Conservation (phyloP, 2,329 filamentous ascomycete species). For the Neofusicoccum sp. region DNA sequence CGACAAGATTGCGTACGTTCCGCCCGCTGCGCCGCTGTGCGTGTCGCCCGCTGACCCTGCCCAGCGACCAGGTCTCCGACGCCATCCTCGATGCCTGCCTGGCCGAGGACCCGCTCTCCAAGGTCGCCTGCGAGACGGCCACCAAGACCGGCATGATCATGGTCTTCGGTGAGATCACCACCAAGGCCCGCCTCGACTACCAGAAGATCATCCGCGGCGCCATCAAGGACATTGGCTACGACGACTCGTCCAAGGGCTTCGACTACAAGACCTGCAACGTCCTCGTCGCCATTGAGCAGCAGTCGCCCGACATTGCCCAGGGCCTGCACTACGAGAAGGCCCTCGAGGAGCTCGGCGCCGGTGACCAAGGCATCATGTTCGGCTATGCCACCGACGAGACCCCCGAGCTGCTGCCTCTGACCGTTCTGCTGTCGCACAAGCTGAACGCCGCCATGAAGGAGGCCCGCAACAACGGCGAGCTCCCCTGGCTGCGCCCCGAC, state of each 20-base stretch:
- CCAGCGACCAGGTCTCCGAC: constrained; percentile 92
- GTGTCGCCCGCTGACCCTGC: background rate
- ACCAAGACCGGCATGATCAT: constrained; percentile 99
- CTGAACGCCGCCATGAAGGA: constrained; percentile 93
- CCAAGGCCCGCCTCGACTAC: constrained; percentile 94
- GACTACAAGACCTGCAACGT: constrained; percentile 99
- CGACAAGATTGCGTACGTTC: constrained; percentile 81
- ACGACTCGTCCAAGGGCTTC: constrained; percentile 95
- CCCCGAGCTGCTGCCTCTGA: constrained; percentile 93
- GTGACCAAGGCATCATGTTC: constrained; percentile 99
- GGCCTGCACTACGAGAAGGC: constrained; percentile 98
- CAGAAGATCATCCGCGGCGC: constrained; percentile 93
- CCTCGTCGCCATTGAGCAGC: constrained; percentile 97
- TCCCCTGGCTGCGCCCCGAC: constrained; percentile 95
- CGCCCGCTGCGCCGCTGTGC: background rate
- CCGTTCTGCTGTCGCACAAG: constrained; percentile 91
- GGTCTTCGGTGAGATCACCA: constrained; percentile 84
- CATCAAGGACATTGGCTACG: constrained; percentile 99
- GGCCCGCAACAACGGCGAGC: constrained; percentile 81
- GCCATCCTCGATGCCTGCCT: constrained; percentile 98
- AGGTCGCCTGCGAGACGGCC: constrained; percentile 97
- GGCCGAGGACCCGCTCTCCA: constrained; percentile 91
- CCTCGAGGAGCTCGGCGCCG: constrained; percentile 95
- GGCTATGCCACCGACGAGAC: constrained; percentile 99
- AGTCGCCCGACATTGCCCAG: constrained; percentile 98